Evolutionary conservation across 2,329 filamentous ascomycete genomes (phyloP).

Genomic region (Penicillium sp.): DNA sequence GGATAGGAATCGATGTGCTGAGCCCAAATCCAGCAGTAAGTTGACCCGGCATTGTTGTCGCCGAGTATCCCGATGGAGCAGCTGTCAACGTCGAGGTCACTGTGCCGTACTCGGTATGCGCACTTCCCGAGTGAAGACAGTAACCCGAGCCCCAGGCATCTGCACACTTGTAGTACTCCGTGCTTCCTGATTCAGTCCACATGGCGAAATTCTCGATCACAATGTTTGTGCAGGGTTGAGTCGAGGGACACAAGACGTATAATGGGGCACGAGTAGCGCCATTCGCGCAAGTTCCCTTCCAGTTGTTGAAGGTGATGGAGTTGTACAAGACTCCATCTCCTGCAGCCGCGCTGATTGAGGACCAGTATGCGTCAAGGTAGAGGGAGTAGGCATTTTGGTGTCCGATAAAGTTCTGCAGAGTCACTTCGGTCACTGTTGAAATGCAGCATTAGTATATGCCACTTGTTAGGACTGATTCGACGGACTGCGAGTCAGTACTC

Average conservation of each 20-base stretch:
- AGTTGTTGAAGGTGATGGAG: conserved; percentile 57
- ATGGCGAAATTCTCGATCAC: conserved; percentile 55
- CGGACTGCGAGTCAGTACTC: neutral
- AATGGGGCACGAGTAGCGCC: conserved; percentile 55
- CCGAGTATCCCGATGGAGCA: conserved; percentile 31
- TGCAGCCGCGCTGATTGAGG: conserved; percentile 38
- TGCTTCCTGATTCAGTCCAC: conserved; percentile 36
- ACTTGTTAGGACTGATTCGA: neutral
- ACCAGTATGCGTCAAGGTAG: conserved; percentile 58
- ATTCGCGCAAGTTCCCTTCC: conserved; percentile 55
- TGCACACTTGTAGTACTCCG: conserved; percentile 46
- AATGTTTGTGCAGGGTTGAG: conserved; percentile 55
- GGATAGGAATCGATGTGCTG: conserved; percentile 26
- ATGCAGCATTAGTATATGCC: neutral
- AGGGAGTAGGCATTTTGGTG: conserved; percentile 60
- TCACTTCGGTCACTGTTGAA: conserved; percentile 44
- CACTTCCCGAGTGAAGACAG: conserved; percentile 44
- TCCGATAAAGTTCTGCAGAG: conserved; percentile 60
- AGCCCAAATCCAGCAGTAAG: conserved; percentile 27
- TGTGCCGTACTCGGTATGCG: conserved; percentile 21
- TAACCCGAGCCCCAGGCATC: conserved; percentile 53
- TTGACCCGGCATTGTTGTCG: conserved; percentile 28
- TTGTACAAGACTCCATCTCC: conserved; percentile 56
- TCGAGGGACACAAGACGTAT: conserved; percentile 54
- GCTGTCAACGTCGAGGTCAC: conserved; percentile 24